Base-by-base conservation (phyloP, 1,139 yeast species). In the Suhomyces ambrosiae region DNA sequence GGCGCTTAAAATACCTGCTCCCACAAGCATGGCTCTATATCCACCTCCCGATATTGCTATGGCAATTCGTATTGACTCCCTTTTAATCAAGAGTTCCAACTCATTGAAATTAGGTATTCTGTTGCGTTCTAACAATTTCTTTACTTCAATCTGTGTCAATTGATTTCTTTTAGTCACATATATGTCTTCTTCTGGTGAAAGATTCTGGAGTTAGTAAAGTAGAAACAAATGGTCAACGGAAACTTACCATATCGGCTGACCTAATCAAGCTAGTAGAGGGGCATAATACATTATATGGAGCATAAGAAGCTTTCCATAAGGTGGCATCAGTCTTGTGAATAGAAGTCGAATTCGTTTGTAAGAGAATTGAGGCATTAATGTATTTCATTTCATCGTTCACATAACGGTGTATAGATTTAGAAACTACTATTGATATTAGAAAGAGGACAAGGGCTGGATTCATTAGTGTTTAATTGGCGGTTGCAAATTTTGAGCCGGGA, bases 11-110 rank as follows among this genome's bases (percentile, higher is more conserved):
- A 74, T 68, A 1, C 92, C 92, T 2, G 83, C 83, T 2, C 84
- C 85, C 3, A 75, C 71, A 9, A 84, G 54, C 79, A 84, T 76
- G 1, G 90, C 76, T 42, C 90, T 61, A 48, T 79, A 82, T 0
- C 89, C 88, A 8, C 92, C 92, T 3, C 92, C 92, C 4, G 89
- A 82, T 19, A 84, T 55, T 0, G 86, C 80, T 7, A 82, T 44
- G 0, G 81, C 84, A 10, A 80, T 64, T 7, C 54, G 60, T 0
- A 71, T 63, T 0, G 73, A 64, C 24, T 56, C 55, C 3, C 54
- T 38, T 21, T 48, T 45, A 1, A 31, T 24, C 1, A 22, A 6
- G 37, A 58, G 62, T 5, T 39, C 24, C 3, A 56, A 50, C 13
- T 58, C 47, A 41, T 71, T 61, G 36, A 74, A 61, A 2, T 59